Percentiles rank a stretch among this genome's conserved stretches.
These are phyloP conservation scores for Leptographium procerum DNA, from an alignment of 2,329 filamentous ascomycete genomes.

Conservation along the genomic window DNA sequence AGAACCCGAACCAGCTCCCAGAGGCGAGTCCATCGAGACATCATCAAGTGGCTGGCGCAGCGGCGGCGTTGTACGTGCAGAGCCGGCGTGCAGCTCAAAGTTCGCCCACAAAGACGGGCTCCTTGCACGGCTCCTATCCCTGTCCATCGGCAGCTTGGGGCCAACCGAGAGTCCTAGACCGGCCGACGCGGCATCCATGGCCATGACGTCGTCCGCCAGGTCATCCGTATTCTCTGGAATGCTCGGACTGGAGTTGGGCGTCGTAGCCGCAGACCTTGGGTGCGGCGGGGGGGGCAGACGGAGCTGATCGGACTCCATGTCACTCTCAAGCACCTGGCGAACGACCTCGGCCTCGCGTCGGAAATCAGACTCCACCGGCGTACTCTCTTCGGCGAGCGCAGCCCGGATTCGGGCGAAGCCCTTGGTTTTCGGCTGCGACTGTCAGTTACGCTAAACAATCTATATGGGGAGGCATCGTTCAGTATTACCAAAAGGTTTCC, in stretches of 20 bases:
- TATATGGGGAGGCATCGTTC: background rate
- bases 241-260: slow-evolving; percentile 58
- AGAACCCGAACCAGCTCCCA: slow-evolving; percentile 11
- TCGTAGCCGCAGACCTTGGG: slow-evolving; percentile 28
- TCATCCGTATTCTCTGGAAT: slow-evolving; percentile 51
- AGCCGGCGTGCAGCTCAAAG: slow-evolving; percentile 35
- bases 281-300: slow-evolving; percentile 17
- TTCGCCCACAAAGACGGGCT: slow-evolving; percentile 65
- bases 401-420: slow-evolving; percentile 89
- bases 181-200: slow-evolving; percentile 36
- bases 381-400: slow-evolving; percentile 75
- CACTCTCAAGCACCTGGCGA: slow-evolving; percentile 84
- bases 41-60: slow-evolving; percentile 55
- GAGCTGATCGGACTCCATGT: slow-evolving; percentile 46
- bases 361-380: slow-evolving; percentile 79
- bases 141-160: slow-evolving; percentile 64
- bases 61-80: slow-evolving; percentile 30
- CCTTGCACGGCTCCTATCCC: slow-evolving; percentile 59
- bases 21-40: slow-evolving; percentile 60
- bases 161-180: slow-evolving; percentile 42
- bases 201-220: slow-evolving; percentile 57
- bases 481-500: slow-evolving; percentile 81
- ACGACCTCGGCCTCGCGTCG: slow-evolving; percentile 91
- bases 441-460: slow-evolving; percentile 19
- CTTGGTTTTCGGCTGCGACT: slow-evolving; percentile 76